Percentiles rank a stretch among this genome's conserved stretches.
Evolutionary conservation across 176 grass and related monocot genomes (phyloP).

Genomic region (Oryza officinalis): DNA sequence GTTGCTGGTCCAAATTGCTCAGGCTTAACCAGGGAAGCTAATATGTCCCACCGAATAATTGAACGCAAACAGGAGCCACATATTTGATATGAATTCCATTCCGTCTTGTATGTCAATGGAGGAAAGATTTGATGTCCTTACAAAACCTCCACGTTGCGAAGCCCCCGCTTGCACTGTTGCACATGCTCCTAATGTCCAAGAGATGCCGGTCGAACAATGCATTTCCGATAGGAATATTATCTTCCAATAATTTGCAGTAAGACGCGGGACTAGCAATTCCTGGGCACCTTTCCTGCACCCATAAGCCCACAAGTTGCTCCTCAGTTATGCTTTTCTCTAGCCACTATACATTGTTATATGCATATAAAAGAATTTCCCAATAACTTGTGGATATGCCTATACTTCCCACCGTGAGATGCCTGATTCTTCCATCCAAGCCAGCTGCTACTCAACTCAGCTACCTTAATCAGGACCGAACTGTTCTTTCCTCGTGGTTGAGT

Average conservation of each 20-base stretch:
- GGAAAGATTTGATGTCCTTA: background rate
- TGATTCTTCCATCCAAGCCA: slow-evolving; percentile 6
- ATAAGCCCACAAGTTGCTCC: slow-evolving; percentile 7
- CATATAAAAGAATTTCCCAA: slow-evolving; percentile 19
- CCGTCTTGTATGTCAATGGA: slow-evolving; percentile 21
- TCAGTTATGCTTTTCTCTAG: slow-evolving; percentile 3
- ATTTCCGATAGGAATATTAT: slow-evolving; percentile 44
- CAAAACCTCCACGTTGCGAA: slow-evolving; percentile 30
- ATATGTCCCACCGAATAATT: slow-evolving; percentile 11
- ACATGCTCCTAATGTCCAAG: slow-evolving; percentile 11
- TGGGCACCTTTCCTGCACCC: background rate
- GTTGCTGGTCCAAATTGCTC: slow-evolving; percentile 28
- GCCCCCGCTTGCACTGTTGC: background rate
- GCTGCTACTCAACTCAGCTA: slow-evolving; percentile 16
- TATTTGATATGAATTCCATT: slow-evolving; percentile 19
- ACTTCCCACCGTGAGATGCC: slow-evolving; percentile 11
- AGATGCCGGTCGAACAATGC: slow-evolving; percentile 46
- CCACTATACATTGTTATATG: slow-evolving; percentile 4
- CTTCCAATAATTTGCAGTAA: slow-evolving; percentile 46
- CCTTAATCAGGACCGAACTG: slow-evolving; percentile 21
- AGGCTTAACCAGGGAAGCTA: slow-evolving; percentile 3
- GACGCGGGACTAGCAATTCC: slow-evolving; percentile 26
- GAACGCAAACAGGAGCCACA: slow-evolving; percentile 9
- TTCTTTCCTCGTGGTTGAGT: slow-evolving; percentile 1
- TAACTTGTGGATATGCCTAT: slow-evolving; percentile 26